Base-by-base conservation (phyloP, 2,329 filamentous ascomycete genomes). In the Sarocladiaceae sp. region DNA sequence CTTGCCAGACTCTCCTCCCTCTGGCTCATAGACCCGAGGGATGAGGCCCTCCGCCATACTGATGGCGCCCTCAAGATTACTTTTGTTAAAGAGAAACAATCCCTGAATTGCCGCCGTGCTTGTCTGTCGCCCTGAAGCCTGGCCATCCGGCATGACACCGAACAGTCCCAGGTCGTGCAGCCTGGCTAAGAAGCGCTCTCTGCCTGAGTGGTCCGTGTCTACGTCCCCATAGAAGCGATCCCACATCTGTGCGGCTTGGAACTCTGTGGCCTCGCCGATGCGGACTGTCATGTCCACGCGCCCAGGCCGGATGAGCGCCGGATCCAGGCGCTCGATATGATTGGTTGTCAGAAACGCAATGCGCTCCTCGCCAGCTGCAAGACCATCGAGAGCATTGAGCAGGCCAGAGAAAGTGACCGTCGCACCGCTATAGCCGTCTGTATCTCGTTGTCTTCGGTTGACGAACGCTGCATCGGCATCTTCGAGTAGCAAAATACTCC, bases 341-440 rank as follows among this genome's bases (percentile, higher is more conserved):
- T 98, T 98, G 16, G 91, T 95, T 2, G 93, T 98, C 50, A 95
- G 72, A 63, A 98, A 95, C 1, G 94, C 82, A 50, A 98, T 86
- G 44, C 93, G 80, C 68, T 97, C 91, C 61, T 97, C 93, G 11
- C 89, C 88, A 43, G 90, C 94, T 6, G 89, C 89, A n/a, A 97
- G 81, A 2, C 93, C 93, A 51, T 98, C 93, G 12, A 91, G 64
- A 0, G 86, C 85, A 56, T 90, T 90, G 29, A 97, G 69, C 16
- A 97, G 69, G 0, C 91, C 91, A 0, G 91, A 97, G 57, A 96
- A 97, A 0, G 93, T 98, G 19, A 96, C 90, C 15, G 86, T 93
- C 2, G 87, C 83, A 20, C 90, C 90, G 31, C 76, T 79, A 57
- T 95, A 96, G 2, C 90, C 91, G 55, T 96, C 88, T 1, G 78